Evolutionary conservation across 768 basidiomycete genomes (phyloP).

Genomic region (Amanita muscaria): DNA sequence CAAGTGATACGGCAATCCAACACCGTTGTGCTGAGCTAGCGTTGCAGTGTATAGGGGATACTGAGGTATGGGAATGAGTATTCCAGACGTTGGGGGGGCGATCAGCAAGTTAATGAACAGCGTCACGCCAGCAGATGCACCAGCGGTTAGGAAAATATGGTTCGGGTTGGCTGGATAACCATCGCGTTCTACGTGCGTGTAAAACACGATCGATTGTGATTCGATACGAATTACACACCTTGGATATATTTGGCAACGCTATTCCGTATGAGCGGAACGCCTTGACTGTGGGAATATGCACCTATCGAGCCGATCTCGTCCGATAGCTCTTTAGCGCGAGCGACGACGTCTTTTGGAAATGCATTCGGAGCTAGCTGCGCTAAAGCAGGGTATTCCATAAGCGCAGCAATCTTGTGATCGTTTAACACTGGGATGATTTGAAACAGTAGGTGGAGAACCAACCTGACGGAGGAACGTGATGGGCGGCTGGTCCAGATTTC

Average conservation of each 20-base stretch:
- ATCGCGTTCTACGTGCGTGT: slow-evolving; percentile 61
- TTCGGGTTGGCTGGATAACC: slow-evolving; percentile 76
- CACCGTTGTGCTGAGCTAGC: slow-evolving; percentile 77
- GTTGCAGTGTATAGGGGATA: slow-evolving; percentile 97
- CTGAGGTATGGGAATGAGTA: slow-evolving; percentile 96
- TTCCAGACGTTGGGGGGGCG: slow-evolving; percentile 53
- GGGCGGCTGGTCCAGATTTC: slow-evolving; percentile 86
- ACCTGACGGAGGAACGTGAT: slow-evolving; percentile 92
- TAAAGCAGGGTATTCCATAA: slow-evolving; percentile 88
- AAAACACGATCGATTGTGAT: slow-evolving; percentile 7
- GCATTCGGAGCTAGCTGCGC: slow-evolving; percentile 63
- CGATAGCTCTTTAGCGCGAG: slow-evolving; percentile 72
- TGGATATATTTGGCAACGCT: slow-evolving; percentile 86
- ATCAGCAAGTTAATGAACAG: slow-evolving; percentile 78
- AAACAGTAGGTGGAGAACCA: slow-evolving; percentile 13
- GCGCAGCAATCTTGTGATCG: slow-evolving; percentile 61
- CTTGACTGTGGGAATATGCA: slow-evolving; percentile 94
- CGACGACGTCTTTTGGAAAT: slow-evolving; percentile 82
- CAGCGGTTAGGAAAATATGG: slow-evolving; percentile 90
- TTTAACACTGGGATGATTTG: background rate
- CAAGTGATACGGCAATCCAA: slow-evolving; percentile 80
- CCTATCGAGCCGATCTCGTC: slow-evolving; percentile 87
- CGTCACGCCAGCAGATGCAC: slow-evolving; percentile 92
- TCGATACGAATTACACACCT: slow-evolving; percentile 36
- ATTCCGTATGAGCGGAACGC: slow-evolving; percentile 79